Percentiles rank a stretch among this genome's conserved stretches.
phyloP scores from a whole-genome alignment of 2,329 filamentous ascomycete genomes.

The Rhinocladiella similis region DNA sequence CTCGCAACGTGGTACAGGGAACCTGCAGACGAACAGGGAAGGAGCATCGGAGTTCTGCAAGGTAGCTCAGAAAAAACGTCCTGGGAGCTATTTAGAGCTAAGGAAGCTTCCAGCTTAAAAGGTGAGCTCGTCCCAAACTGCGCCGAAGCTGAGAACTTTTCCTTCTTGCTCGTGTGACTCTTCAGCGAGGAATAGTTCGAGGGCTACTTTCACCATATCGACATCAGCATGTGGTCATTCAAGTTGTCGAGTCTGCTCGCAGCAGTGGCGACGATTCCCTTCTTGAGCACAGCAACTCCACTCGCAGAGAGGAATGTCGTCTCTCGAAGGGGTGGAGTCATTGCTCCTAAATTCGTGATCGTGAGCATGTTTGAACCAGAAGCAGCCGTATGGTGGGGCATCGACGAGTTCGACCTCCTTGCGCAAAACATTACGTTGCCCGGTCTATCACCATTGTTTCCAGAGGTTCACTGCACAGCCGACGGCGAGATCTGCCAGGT shows the following conservation, averaged over 20 bases:
- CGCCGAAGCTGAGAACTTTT: neutral
- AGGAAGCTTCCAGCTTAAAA: constrained; percentile 5
- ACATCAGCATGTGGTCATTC: constrained; percentile 5
- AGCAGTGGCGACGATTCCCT: constrained; percentile 4
- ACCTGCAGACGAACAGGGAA: neutral
- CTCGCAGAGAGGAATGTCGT: neutral
- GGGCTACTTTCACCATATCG: neutral
- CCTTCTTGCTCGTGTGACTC: constrained; percentile 9
- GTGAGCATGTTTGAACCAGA: constrained; percentile 60
- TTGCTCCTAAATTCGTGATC: constrained; percentile 43
- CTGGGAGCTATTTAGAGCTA: neutral
- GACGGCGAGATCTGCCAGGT: constrained; percentile 66
- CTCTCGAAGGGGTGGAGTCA: constrained; percentile 5
- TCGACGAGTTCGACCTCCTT: constrained; percentile 57
- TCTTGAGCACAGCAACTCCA: constrained; percentile 1
- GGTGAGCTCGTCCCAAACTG: constrained; percentile 4
- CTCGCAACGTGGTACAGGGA: neutral
- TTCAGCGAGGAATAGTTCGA: neutral
- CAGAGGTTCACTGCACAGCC: constrained; percentile 63
- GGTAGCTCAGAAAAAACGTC: neutral
- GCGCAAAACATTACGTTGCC: constrained; percentile 59
- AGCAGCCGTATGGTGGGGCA: constrained; percentile 61
- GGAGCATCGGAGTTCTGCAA: neutral
- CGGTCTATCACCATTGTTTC: constrained; percentile 66
- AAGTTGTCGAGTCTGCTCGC: constrained; percentile 2